These are phyloP conservation scores for Raffaelea arxii DNA, from an alignment of 2,329 filamentous ascomycete genomes.

Conservation along the genomic window DNA sequence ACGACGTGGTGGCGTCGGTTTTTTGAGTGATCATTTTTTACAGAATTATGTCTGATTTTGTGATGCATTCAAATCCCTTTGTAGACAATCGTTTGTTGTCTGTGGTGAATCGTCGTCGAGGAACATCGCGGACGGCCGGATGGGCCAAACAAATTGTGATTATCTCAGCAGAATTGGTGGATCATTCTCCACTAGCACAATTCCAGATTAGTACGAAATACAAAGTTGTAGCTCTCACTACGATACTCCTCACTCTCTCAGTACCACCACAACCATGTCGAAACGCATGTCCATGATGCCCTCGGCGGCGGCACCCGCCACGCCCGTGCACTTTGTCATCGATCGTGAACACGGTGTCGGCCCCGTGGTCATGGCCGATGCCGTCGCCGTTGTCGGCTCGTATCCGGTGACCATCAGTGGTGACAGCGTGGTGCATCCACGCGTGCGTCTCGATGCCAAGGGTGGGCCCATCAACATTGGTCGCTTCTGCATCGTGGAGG, in stretches of 20 bases:
- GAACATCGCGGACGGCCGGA: neutral
- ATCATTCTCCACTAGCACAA: no score
- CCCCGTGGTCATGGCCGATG: constrained; percentile 48
- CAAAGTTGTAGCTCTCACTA: no score
- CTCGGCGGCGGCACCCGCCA: constrained; percentile 41
- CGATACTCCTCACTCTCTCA: no score
- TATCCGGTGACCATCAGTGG: constrained; percentile 71
- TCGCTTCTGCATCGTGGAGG: constrained; percentile 71
- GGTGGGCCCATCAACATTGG: constrained; percentile 73
- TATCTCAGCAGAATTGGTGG: no score
- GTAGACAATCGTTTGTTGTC: neutral
- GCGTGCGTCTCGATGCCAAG: constrained; percentile 67
- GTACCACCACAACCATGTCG: constrained; percentile 27
- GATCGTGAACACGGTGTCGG: constrained; percentile 20
- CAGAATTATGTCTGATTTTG: neutral
- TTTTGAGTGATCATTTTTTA: neutral
- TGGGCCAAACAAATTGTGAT: constrained; percentile 1
- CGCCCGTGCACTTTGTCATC: constrained; percentile 46
- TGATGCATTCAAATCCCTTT: neutral
- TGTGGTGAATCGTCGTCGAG: no score
- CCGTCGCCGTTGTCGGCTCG: constrained; percentile 55
- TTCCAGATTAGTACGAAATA: no score
- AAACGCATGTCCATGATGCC: constrained; percentile 50
- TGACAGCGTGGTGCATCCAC: constrained; percentile 77
- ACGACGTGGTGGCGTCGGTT: neutral